Evolutionary conservation across 768 basidiomycete species (phyloP).

Genomic region (Pleurotus citrinopileatus): DNA sequence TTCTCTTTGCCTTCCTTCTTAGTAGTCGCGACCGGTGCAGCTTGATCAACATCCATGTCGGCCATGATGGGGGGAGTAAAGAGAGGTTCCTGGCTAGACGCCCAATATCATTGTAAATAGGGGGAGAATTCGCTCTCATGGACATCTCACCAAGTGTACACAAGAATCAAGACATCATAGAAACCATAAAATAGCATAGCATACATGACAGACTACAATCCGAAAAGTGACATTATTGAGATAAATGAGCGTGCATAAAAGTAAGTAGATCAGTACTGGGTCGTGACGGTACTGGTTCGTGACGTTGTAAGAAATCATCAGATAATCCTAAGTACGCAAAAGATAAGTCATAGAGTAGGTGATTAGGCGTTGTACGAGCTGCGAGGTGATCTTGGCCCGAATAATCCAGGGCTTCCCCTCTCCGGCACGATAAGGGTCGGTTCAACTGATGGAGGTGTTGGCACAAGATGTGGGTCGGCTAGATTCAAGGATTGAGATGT

Average conservation of each 20-base stretch:
- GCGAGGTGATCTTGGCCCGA: constrained; percentile 73
- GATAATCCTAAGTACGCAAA: background rate
- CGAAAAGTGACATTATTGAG: background rate
- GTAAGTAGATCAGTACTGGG: background rate
- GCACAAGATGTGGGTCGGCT: constrained; percentile 59
- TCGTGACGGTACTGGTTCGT: too few relatives aligned
- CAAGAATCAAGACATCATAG: background rate
- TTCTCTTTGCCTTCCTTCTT: constrained; percentile 54
- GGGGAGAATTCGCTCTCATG: background rate
- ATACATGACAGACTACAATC: background rate
- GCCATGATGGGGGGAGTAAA: constrained; percentile 31
- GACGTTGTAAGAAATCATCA: constrained; percentile 1
- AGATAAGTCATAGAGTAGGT: background rate
- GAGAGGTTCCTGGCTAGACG: too few relatives aligned
- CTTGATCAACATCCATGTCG: constrained; percentile 67
- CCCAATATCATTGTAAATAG: too few relatives aligned
- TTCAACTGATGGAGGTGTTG: constrained; percentile 60
- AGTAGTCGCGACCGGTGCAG: constrained; percentile 29
- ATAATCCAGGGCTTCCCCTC: constrained; percentile 61
- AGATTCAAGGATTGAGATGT: constrained; percentile 12
- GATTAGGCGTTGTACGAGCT: constrained; percentile 20
- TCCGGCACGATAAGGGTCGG: constrained; percentile 62
- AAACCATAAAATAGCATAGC: background rate
- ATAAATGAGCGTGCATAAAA: background rate
- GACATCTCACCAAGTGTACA: background rate